Conservation (phyloP, 1,284 basidiomycete species). For the Mycosarcoma mackinlayi region DNA sequence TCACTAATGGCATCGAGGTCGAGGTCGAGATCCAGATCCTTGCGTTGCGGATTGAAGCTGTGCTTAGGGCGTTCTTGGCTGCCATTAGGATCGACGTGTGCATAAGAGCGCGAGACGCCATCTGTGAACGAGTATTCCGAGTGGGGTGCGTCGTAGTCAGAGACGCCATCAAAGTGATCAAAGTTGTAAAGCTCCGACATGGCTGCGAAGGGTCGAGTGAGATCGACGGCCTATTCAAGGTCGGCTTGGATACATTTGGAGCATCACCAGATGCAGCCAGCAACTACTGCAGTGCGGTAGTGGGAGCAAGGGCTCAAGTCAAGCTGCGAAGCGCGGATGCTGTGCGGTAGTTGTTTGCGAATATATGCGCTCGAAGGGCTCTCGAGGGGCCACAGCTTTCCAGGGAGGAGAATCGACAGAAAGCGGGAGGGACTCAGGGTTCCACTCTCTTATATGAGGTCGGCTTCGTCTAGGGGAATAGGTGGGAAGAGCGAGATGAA, state of each 20-base stretch:
- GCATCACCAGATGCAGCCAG: not conserved
- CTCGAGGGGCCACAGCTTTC: no score
- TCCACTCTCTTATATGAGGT: not conserved
- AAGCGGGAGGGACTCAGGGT: no score
- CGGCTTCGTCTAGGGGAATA: no score
- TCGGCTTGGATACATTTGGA: constrained; percentile 23
- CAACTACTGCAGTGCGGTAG: no score
- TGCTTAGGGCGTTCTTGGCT: constrained; percentile 22
- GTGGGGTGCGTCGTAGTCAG: constrained; percentile 35
- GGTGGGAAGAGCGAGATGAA: not conserved
- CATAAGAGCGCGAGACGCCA: constrained; percentile 5
- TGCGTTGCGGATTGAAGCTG: constrained; percentile 10
- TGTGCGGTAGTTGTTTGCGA: no score
- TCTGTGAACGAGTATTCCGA: constrained; percentile 53
- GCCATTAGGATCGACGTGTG: constrained; percentile 6
- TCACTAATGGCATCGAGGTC: constrained; percentile 57
- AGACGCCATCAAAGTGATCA: constrained; percentile 60
- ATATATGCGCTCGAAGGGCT: no score
- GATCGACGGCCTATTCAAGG: constrained; percentile 14
- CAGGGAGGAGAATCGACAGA: no score
- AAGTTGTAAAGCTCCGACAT: constrained; percentile 55
- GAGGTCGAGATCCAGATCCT: constrained; percentile 52
- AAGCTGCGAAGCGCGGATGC: no score
- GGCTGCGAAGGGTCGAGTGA: constrained; percentile 11
- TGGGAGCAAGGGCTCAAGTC: no score